Evolutionary conservation across 148 eudicot species (phyloP), one percentile per base, ranked within the genome.

Genomic region (Pharnaceum exiguum): DNA sequence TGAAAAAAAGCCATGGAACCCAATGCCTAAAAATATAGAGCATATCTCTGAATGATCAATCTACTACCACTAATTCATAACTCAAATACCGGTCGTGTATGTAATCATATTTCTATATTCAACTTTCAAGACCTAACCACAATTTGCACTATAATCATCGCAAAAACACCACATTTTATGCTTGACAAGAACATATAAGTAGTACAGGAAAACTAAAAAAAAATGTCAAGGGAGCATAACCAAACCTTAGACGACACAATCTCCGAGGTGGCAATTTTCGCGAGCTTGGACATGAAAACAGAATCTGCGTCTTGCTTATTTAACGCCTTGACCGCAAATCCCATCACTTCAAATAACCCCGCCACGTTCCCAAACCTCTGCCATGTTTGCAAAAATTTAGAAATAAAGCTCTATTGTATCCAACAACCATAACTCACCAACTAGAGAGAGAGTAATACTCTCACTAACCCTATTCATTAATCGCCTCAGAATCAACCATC

Each of bases 321-420:
- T 57, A 93, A 59, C 4, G 83, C 89, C 48, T 72, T 63, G 60
- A 88, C 87, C 44, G 83, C 82, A 46, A 81, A 82, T 13, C 96
- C 86, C 95, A 93, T 88, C 24, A 93, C 95, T 79, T 88, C 80
- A 75, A 88, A 93, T 23, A 93, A 66, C 17, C 89, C 95, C 48
- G 96, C 94, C 70, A 88, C 85, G 51, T 93, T 93, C 22, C 86
- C 95, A 76, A 88, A 93, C 50, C 86, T 77, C 98, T 93, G 72
- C 24, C 35, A 42, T 17, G 18, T 50, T 11, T 13, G 36, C 29
- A 26, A n/a, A 33, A 47, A 5, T 36, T 16, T 33, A 29, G 2
- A 25, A 46, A 53, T 51, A 47, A 18, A 8, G 2, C 29, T 56
- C 25, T 19, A 57, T 4, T 38, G 38, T 16, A 61, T 23, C 2